Evolutionary conservation across 2,329 filamentous ascomycete species (phyloP), one percentile per base, ranked within the genome.

Genomic region (Microdochium nivale): DNA sequence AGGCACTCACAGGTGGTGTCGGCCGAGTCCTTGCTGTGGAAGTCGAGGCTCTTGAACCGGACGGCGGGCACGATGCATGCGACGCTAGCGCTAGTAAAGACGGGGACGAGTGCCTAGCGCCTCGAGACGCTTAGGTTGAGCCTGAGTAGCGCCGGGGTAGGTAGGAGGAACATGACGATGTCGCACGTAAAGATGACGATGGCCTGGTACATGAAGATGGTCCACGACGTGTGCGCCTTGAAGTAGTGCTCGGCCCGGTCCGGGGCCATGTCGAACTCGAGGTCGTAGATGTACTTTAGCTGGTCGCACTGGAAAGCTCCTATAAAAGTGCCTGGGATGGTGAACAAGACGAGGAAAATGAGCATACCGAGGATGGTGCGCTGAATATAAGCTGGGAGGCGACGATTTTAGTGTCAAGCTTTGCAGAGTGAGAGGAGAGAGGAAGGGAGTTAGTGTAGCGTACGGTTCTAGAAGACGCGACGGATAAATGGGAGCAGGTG

Each of bases 41-140:
- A 53, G 25, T 40, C 46, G 9, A 53, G 30, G 3, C 52, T 47
- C 5, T 37, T 33, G 35, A 55, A 53, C n/a, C 52, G 37, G 21
- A 55, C 11, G 7, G 46, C 53, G 5, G 53, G 51, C n/a, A 52
- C 52, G 30, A 55, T 54, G 44, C 54, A 55, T 30, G 54, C 54
- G 3, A 54, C 52, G 7, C 49, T 19, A 16, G 30, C 54, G 33
- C 40, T 52, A 32, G 52, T 50, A 16, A 54, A 54, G 47, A 55
- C 50, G 16, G 49, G 14, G 16, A 55, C 25, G 24, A 53, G 47
- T 13, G 47, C 52, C 21, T 27, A 27, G 25, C 50, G 40, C 23
- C 52, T 55, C 1, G 49, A 47, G 21, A 25, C 25, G 11, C 49
- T 50, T 47, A 55, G 43, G 40, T 50, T 37, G 14, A 55, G 52